These are phyloP conservation scores for Plenodomus biglobosus DNA, from an alignment of 2,329 filamentous ascomycete species.

Conservation along the genomic window DNA sequence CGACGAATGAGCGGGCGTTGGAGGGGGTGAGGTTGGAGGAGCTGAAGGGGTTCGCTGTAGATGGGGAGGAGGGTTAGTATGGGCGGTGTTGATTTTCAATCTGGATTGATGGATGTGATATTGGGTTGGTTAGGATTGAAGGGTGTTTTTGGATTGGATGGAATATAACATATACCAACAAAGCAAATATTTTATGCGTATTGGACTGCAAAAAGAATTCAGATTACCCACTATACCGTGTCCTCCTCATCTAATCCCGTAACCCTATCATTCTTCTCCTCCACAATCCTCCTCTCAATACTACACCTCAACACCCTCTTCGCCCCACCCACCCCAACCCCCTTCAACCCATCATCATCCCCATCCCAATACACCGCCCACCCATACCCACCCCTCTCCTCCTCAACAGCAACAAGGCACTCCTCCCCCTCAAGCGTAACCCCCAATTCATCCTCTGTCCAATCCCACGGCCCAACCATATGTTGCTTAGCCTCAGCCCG, in stretches of 20 bases:
- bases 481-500: constrained; percentile 73
- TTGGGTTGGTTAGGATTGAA: too few species aligned
- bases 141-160: too few species aligned
- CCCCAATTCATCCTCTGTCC: constrained; percentile 63
- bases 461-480: constrained; percentile 78
- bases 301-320: constrained; percentile 50
- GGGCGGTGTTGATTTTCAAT: too few species aligned
- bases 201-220: too few species aligned
- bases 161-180: too few species aligned
- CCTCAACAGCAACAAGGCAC: constrained; percentile 59
- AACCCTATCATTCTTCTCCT: constrained; percentile 14
- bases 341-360: constrained; percentile 51
- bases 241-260: constrained; percentile 20
- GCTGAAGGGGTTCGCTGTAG: constrained; percentile 53
- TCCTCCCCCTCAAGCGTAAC: constrained; percentile 59
- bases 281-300: constrained; percentile 46
- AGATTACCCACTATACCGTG: background rate
- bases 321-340: constrained; percentile 41
- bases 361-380: constrained; percentile 59
- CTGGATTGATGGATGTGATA: too few species aligned
- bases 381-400: constrained; percentile 48
- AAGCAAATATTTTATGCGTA: too few species aligned
- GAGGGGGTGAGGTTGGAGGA: constrained; percentile 52
- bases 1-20: constrained; percentile 57
- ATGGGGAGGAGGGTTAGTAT: constrained; percentile 33